These are phyloP conservation scores for Zygotorulaspora danielsina DNA, from an alignment of 805 yeast species.

Conservation along the genomic window DNA sequence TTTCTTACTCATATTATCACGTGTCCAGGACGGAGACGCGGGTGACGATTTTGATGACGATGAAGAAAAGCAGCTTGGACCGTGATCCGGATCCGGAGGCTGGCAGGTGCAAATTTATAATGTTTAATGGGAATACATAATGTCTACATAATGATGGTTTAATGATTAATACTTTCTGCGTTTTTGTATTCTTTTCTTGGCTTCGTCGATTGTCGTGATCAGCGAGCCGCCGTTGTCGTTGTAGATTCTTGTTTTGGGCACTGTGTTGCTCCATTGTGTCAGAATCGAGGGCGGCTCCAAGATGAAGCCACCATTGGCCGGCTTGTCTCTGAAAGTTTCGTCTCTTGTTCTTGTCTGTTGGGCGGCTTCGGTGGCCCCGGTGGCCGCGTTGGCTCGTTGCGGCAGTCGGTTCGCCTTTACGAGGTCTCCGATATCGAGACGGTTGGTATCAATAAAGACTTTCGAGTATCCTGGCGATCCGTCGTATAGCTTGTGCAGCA, in stretches of 20 bases:
- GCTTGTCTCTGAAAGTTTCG: constrained; percentile 5
- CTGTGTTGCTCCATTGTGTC: constrained; percentile 16
- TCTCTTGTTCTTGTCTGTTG: constrained; percentile 9
- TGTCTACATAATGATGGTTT: background rate
- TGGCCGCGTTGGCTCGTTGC: constrained; percentile 27
- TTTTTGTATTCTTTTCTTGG: constrained; percentile 6
- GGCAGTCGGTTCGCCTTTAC: constrained; percentile 24
- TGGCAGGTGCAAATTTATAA: too few species aligned
- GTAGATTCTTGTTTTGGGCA: constrained; percentile 14
- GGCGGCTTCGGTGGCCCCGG: constrained; percentile 3
- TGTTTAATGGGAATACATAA: too few species aligned
- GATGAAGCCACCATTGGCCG: background rate
- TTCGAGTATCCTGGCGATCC: constrained; percentile 34
- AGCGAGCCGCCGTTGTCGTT: constrained; percentile 11
- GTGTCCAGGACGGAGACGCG: constrained; percentile 6
- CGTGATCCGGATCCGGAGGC: background rate
- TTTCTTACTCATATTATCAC: constrained; percentile 6
- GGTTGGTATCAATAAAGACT: constrained; percentile 24
- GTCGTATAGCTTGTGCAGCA: constrained; percentile 19
- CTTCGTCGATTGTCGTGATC: constrained; percentile 8
- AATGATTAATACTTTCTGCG: constrained; percentile 3
- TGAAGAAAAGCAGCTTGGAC: constrained; percentile 6
- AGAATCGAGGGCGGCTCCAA: constrained; percentile 21
- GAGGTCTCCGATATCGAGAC: constrained; percentile 30
- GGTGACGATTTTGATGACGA: constrained; percentile 8